Percentiles rank a stretch among this genome's conserved stretches.
Evolutionary conservation across 1,284 basidiomycete genomes (phyloP).

Genomic region (Amylostereum chailletii): DNA sequence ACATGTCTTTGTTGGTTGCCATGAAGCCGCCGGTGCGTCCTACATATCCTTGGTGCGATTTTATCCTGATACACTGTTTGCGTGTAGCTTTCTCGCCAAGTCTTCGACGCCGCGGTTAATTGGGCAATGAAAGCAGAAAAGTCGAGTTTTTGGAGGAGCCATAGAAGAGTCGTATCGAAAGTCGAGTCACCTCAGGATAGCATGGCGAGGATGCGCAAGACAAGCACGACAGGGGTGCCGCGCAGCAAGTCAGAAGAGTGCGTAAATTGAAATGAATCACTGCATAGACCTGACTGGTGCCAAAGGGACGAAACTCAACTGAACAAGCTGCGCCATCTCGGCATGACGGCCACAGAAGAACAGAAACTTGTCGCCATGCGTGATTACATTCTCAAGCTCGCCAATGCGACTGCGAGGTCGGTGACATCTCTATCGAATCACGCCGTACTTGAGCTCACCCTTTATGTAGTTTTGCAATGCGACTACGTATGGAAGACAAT

Average conservation of each 20-base stretch:
- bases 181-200: conserved; percentile 63
- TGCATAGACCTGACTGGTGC: neutral
- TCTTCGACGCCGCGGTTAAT: conserved; percentile 79
- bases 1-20: conserved; percentile 63
- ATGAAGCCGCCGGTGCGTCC: conserved; percentile 70
- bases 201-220: conserved; percentile 51
- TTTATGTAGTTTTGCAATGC: conserved; percentile 47
- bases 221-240: conserved; percentile 35
- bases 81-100: conserved; percentile 61
- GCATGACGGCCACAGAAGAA: conserved; percentile 76
- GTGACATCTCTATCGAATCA: conserved; percentile 6
- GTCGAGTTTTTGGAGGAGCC: conserved; percentile 67
- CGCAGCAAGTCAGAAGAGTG: conserved; percentile 67
- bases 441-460: neutral
- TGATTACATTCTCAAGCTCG: conserved; percentile 82
- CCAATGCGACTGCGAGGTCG: conserved; percentile 57
- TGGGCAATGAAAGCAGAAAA: conserved; percentile 83
- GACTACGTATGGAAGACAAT: conserved; percentile 52
- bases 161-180: conserved; percentile 37
- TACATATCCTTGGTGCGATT: neutral
- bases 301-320: conserved; percentile 70
- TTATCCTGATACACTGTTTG: neutral
- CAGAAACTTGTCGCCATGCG: conserved; percentile 77
- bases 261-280: conserved; percentile 16
- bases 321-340: conserved; percentile 68